These are phyloP conservation scores for Paradendryphiella salina DNA, from an alignment of 2,329 filamentous ascomycete species.

Conservation along the genomic window DNA sequence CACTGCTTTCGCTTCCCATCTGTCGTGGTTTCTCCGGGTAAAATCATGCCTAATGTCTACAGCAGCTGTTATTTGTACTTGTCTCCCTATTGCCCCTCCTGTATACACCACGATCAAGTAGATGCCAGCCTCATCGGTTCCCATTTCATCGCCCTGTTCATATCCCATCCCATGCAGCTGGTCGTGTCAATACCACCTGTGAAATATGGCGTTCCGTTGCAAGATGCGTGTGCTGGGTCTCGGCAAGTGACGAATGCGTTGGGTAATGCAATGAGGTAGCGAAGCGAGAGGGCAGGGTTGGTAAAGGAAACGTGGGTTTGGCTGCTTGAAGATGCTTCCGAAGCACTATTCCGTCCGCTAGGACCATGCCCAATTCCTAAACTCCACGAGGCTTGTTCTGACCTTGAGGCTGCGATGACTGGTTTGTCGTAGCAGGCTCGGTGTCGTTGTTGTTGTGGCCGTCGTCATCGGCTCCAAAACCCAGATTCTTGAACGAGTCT, in stretches of 20 bases:
- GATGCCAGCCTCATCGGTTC: conserved; percentile 6
- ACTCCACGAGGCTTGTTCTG: conserved; percentile 31
- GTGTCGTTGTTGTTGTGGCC: conserved; percentile 11
- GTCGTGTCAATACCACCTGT: conserved; percentile 33
- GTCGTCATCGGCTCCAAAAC: conserved; percentile 65
- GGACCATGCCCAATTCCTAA: conserved; percentile 20
- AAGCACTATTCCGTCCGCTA: conserved; percentile 25
- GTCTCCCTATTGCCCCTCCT: conserved; percentile 4
- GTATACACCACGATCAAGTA: not conserved
- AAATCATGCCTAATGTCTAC: not conserved
- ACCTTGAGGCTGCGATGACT: conserved; percentile 27
- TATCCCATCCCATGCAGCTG: conserved; percentile 7
- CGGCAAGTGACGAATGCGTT: conserved; percentile 7
- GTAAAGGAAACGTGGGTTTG: conserved; percentile 17
- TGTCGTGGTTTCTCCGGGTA: not conserved
- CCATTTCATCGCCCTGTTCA: conserved; percentile 6
- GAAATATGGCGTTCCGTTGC: conserved; percentile 23
- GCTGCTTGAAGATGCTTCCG: conserved; percentile 31
- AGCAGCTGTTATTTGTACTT: conserved; percentile 27
- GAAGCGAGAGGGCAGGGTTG: conserved; percentile 12
- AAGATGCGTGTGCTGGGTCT: conserved; percentile 1
- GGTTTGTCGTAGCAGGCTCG: conserved; percentile 35
- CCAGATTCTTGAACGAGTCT: conserved; percentile 93
- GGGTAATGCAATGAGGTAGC: conserved; percentile 12
- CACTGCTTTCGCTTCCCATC: not conserved